A percentile compares a stretch with the other conserved stretches of the same genome.
Conservation (phyloP, 768 basidiomycete species). For the Macrolepiota fuliginosa region DNA sequence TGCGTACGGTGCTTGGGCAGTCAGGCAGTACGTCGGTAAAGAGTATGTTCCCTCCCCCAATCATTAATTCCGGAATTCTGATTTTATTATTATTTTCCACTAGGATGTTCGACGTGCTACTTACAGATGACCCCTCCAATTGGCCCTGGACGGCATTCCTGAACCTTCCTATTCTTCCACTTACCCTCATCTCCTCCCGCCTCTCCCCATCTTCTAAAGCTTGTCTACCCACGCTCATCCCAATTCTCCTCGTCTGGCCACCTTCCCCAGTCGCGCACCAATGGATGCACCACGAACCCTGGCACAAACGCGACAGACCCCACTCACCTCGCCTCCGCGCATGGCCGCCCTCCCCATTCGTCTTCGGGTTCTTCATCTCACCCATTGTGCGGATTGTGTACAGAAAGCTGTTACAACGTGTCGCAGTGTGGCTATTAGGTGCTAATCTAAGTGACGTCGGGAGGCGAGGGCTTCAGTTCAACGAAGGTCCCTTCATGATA, state of each 20-base stretch:
- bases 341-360: conserved; percentile 63
- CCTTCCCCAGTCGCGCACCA: conserved; percentile 33
- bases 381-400: conserved; percentile 48
- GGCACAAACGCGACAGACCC: conserved; percentile 26
- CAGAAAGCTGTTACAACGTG: conserved; percentile 33
- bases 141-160: conserved; percentile 79
- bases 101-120: conserved; percentile 61
- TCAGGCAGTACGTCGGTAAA: conserved; percentile 65
- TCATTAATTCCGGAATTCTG: no score
- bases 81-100: background rate
- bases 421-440: conserved; percentile 45
- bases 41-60: conserved; percentile 41
- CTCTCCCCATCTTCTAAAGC: conserved; percentile 33
- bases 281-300: conserved; percentile 30
- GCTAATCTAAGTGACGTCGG: conserved; percentile 20
- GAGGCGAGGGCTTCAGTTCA: conserved; percentile 19
- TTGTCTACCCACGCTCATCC: conserved; percentile 34
- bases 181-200: conserved; percentile 64
- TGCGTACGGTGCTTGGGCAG: conserved; percentile 70
- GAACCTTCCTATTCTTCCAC: conserved; percentile 70
- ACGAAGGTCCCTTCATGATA: conserved; percentile 34
- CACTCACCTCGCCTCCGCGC: conserved; percentile 12
- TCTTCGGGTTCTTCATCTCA: conserved; percentile 51
- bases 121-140: conserved; percentile 65
- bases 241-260: conserved; percentile 49